Percentiles rank a stretch among this genome's conserved stretches.
Evolutionary conservation across 495 filamentous ascomycete species (phyloP).

Genomic region (Elaphomyces granulatus): DNA sequence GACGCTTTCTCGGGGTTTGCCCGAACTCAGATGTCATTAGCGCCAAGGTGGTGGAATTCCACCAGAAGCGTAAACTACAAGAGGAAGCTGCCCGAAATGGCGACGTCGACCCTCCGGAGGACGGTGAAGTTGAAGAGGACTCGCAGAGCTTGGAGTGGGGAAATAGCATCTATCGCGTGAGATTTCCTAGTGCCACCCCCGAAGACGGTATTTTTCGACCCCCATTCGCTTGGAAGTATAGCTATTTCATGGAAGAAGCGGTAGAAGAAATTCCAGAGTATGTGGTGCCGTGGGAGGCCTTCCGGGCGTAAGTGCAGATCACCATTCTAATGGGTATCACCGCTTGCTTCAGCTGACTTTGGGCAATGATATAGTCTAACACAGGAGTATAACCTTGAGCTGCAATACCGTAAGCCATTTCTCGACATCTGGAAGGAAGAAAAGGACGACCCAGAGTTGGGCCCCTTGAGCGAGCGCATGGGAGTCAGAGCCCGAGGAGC

Average conservation of each 20-base stretch:
- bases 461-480: conserved; percentile 83
- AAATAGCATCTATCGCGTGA: conserved; percentile 78
- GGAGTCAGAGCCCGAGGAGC: conserved; percentile 60
- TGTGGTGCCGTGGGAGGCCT: conserved; percentile 95
- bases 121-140: conserved; percentile 39
- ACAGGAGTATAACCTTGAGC: conserved; percentile 90
- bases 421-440: conserved; percentile 81
- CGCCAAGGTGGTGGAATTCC: conserved; percentile 44
- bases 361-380: conserved; percentile 39
- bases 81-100: conserved; percentile 7
- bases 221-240: conserved; percentile 95
- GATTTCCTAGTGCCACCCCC: conserved; percentile 68
- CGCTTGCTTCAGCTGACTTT: conserved; percentile 19
- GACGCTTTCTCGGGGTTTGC: conserved; percentile 83
- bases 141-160: conserved; percentile 58
- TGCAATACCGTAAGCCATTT: conserved; percentile 84
- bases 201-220: conserved; percentile 71
- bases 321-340: not conserved
- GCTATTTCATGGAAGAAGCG: conserved; percentile 86
- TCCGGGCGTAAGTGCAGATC: conserved; percentile 47
- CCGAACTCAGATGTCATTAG: conserved; percentile 84
- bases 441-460: conserved; percentile 64
- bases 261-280: conserved; percentile 96
- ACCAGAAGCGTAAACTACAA: conserved; percentile 40
- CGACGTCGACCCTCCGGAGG: conserved; percentile 20